Conservation (phyloP, 2,329 filamentous ascomycete species). For the Fusarium sp. region DNA sequence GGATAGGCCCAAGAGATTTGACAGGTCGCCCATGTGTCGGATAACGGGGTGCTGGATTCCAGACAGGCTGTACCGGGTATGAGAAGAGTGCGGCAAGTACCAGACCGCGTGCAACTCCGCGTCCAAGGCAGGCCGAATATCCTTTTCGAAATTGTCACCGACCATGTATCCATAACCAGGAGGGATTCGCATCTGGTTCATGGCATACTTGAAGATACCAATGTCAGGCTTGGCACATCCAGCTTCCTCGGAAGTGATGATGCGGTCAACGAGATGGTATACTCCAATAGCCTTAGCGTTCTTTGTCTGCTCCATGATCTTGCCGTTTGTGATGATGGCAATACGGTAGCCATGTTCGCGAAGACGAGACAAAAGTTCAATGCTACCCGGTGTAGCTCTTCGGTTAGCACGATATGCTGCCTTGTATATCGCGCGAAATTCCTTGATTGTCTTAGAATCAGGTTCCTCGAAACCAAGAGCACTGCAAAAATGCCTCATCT, state of each 20-base stretch:
- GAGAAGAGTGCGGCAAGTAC: no score
- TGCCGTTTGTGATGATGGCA: no score
- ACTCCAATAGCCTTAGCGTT: slow-evolving; percentile 20
- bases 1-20: no score
- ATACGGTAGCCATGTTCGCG: background rate
- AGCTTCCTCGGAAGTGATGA: slow-evolving; percentile 23
- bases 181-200: accelerated
- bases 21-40: no score
- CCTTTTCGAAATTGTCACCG: background rate
- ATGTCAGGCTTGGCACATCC: slow-evolving; percentile 17
- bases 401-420: background rate
- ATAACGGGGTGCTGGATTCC: no score
- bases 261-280: slow-evolving; percentile 2
- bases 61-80: no score
- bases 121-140: background rate
- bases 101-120: no score
- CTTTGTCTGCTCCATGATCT: no score
- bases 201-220: slow-evolving; percentile 8
- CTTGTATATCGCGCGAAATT: slow-evolving; percentile 16
- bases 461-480: background rate
- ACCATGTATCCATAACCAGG: background rate
- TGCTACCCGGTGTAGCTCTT: slow-evolving; percentile 1
- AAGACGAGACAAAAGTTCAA: background rate
- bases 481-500: slow-evolving; percentile 1
- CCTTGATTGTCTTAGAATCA: accelerated